Evolutionary conservation across 202 grass and related monocot species (phyloP).

Genomic region (Bolboschoenoplectus hybrid): DNA sequence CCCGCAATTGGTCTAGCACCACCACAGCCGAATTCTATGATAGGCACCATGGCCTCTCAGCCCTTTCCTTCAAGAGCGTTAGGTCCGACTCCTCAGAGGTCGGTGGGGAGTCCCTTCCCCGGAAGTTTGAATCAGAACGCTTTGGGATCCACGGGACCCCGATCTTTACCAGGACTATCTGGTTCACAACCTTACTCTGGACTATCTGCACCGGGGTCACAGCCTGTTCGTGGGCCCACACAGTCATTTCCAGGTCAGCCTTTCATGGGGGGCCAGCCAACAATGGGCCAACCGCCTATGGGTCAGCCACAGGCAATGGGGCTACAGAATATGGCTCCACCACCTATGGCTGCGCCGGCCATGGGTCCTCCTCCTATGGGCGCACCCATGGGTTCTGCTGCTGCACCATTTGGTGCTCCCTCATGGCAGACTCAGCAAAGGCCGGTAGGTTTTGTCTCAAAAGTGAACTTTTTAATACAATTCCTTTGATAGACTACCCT

Average conservation of each 20-base stretch:
- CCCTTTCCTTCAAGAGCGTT: conserved; percentile 18
- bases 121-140: conserved; percentile 33
- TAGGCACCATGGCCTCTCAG: background rate
- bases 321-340: conserved; percentile 31
- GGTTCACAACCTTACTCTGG: conserved; percentile 39
- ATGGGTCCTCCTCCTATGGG: conserved; percentile 48
- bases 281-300: conserved; percentile 44
- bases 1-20: background rate
- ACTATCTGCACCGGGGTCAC: conserved; percentile 27
- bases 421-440: conserved; percentile 61
- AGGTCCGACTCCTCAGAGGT: conserved; percentile 27
- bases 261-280: conserved; percentile 39
- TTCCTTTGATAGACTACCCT: conserved; percentile 9
- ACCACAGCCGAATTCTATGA: conserved; percentile 24
- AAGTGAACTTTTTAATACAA: background rate
- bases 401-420: conserved; percentile 44
- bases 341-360: conserved; percentile 43
- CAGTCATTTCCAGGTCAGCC: conserved; percentile 44
- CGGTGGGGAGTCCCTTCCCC: conserved; percentile 19
- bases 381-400: conserved; percentile 38
- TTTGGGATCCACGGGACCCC: conserved; percentile 7
- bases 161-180: conserved; percentile 13
- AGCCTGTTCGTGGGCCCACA: conserved; percentile 27
- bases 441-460: conserved; percentile 46
- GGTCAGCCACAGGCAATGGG: conserved; percentile 33